Conservation (phyloP, 352 stramenopile species). For the Globisporangium apiculatum region DNA sequence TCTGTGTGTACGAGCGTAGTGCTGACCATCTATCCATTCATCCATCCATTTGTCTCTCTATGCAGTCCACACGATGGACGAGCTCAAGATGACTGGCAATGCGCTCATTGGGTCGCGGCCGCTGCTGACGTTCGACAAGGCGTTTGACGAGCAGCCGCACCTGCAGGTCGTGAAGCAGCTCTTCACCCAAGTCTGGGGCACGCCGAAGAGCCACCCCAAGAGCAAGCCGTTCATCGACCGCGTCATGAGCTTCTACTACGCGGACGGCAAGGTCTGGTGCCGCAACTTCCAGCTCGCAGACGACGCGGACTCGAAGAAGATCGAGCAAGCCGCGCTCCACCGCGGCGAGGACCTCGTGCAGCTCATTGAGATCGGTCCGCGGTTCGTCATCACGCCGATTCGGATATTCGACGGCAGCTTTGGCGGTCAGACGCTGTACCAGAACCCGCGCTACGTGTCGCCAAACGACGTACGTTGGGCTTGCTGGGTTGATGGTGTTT, state of each 20-base stretch:
- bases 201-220: conserved; percentile 97
- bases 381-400: conserved; percentile 98
- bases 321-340: conserved; percentile 76
- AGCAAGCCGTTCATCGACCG: conserved; percentile 99
- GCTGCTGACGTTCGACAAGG: conserved; percentile 96
- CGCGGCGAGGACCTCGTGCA: conserved; percentile 88
- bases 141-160: conserved; percentile 89
- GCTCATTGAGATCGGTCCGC: conserved; percentile 98
- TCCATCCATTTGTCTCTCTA: not conserved
- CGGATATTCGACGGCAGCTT: conserved; percentile 99
- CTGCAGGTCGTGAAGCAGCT: conserved; percentile 96
- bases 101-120: conserved; percentile 96
- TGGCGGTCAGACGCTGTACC: conserved; percentile 96
- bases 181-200: conserved; percentile 94
- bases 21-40: not conserved
- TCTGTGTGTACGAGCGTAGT: not conserved
- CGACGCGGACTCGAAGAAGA: conserved; percentile 90
- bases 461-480: conserved; percentile 86
- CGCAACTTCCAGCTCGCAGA: conserved; percentile 95
- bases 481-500: too few relatives aligned
- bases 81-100: conserved; percentile 99
- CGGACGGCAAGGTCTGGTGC: conserved; percentile 96
- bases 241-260: conserved; percentile 96
- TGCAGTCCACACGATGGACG: conserved; percentile 99
- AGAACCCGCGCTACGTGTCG: conserved; percentile 97